Evolutionary conservation across 2,329 filamentous ascomycete genomes (phyloP), one percentile per base, ranked within the genome.

Genomic region (Cucurbitaria berberidis): DNA sequence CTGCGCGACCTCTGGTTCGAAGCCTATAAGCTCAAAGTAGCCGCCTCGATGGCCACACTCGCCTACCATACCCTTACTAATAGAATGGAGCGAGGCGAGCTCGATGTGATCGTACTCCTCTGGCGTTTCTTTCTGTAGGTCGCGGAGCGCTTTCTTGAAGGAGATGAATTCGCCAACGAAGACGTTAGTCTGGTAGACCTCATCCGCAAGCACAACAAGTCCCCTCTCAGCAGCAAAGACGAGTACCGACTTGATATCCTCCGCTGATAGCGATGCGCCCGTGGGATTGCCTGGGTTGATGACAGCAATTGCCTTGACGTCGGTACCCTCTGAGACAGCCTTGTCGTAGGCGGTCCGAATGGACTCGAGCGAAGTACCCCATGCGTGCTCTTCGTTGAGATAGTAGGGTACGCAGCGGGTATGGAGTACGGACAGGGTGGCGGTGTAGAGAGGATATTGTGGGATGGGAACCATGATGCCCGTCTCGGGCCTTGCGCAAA

Each of bases 261-360:
- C 83, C 61, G 89, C 84, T 30, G 88, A 81, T 16, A 99, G 84
- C 47, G 89, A 95, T 45, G 92, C 91, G 63, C 95, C 95, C 2
- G 95, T 99, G 3, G 95, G 95, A 80, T 99, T 99, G 54, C 95
- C 95, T 0, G 95, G 95, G 83, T 99, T 99, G 82, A 99, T 99
- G 68, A 99, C 89, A 63, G 95, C 93, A 65, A 99, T 92, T 65
- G 91, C 90, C 68, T 93, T 91, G 48, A 97, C 90, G 66, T 98
- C 92, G 55, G 87, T 88, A 57, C 92, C 93, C 46, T 90, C 84
- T 47, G 81, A 79, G 73, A 88, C 86, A 60, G 93, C 93, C 72
- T 90, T 86, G 51, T 86, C 81, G 72, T 95, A 86, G 1, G 92
- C 83, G 34, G 83, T 74, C 64, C 86, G 86, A 77, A 99, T 95